Conservation (phyloP, 2,329 filamentous ascomycete species). For the Drechslerella dactyloides region DNA sequence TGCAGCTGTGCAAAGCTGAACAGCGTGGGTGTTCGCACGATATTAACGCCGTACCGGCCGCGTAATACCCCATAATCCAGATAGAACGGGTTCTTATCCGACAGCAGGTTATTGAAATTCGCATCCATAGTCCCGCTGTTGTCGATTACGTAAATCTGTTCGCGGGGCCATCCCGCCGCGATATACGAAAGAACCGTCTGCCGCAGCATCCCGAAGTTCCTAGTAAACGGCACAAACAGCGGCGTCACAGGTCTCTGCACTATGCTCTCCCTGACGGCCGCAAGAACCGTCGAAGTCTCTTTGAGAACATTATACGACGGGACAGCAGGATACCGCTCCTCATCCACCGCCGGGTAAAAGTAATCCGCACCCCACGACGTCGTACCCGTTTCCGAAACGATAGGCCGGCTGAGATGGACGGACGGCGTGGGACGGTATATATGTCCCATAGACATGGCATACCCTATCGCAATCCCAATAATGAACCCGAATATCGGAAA, state of each 20-base stretch:
- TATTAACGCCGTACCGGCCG: slow-evolving; percentile 62
- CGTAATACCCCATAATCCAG: slow-evolving; percentile 63
- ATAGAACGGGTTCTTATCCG: slow-evolving; percentile 66
- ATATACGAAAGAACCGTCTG: slow-evolving; percentile 67
- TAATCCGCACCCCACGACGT: too few relatives aligned
- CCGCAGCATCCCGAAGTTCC: slow-evolving; percentile 65
- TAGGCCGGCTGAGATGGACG: too few relatives aligned
- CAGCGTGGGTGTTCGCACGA: slow-evolving; percentile 63
- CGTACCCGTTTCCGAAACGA: too few relatives aligned
- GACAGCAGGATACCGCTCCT: too few relatives aligned
- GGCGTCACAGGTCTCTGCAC: slow-evolving; percentile 58
- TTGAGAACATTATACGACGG: too few relatives aligned
- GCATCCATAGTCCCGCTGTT: slow-evolving; percentile 66
- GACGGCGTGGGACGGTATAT: too few relatives aligned
- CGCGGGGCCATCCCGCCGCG: slow-evolving; percentile 66
- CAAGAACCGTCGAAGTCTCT: too few relatives aligned
- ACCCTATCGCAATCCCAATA: too few relatives aligned
- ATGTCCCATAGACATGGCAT: too few relatives aligned
- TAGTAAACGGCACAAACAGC: slow-evolving; percentile 67
- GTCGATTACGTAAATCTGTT: slow-evolving; percentile 66
- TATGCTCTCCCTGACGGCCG: too few relatives aligned
- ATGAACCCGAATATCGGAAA: too few relatives aligned
- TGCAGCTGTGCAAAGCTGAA: slow-evolving; percentile 66
- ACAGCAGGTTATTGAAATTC: slow-evolving; percentile 62
- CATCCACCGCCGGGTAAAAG: too few relatives aligned